Evolutionary conservation across 441 rosid genomes (phyloP).

Genomic region (Euphorbia corollata): DNA sequence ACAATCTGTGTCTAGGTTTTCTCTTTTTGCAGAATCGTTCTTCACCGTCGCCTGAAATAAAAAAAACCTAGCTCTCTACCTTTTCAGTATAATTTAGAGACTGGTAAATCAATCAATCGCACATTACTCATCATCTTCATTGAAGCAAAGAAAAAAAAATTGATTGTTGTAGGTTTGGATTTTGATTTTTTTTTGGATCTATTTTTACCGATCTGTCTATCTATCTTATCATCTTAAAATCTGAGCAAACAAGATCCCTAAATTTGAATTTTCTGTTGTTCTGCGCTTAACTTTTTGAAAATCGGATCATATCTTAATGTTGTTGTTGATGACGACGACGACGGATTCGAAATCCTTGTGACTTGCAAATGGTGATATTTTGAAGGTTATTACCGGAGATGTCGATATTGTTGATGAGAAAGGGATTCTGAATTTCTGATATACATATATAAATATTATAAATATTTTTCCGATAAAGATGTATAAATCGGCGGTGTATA

Average conservation of each 20-base stretch:
- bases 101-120: too few species aligned
- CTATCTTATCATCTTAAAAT: conserved; percentile 13
- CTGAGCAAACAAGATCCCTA: conserved; percentile 22
- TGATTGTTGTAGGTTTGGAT: conserved; percentile 11
- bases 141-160: background rate
- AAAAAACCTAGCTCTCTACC: too few species aligned
- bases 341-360: conserved; percentile 10
- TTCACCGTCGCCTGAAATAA: too few species aligned
- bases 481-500: conserved; percentile 66
- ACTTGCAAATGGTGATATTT: conserved; percentile 16
- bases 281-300: conserved; percentile 22
- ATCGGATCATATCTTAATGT: conserved; percentile 32
- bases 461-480: conserved; percentile 21
- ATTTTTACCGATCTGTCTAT: conserved; percentile 21
- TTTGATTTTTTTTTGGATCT: conserved; percentile 1
- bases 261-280: conserved; percentile 10
- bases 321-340: conserved; percentile 20
- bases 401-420: conserved; percentile 16
- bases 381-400: conserved; percentile 16
- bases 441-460: background rate
- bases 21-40: too few species aligned
- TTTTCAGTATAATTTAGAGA: too few species aligned
- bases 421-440: conserved; percentile 1
- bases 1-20: too few species aligned
- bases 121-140: background rate